Evolutionary conservation across 1,284 basidiomycete genomes (phyloP).

Genomic region (Apiotrichum domesticum): DNA sequence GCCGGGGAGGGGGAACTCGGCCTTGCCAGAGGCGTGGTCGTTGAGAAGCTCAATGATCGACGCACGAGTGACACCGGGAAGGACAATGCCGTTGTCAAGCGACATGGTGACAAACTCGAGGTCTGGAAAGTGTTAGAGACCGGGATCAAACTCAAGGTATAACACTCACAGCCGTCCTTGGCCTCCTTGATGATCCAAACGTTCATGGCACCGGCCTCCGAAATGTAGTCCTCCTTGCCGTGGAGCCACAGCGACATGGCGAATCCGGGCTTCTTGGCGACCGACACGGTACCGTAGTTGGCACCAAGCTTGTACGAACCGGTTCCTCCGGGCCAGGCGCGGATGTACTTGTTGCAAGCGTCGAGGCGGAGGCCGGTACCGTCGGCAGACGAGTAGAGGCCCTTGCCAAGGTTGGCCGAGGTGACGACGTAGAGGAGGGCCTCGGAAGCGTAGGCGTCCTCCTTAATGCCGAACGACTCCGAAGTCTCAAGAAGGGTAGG

Average conservation of each 20-base stretch:
- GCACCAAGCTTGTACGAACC: constrained; percentile 44
- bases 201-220: constrained; percentile 45
- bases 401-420: constrained; percentile 38
- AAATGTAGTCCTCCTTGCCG: constrained; percentile 38
- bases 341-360: constrained; percentile 39
- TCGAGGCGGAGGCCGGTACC: constrained; percentile 33
- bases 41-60: constrained; percentile 39
- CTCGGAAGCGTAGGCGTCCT: constrained; percentile 38
- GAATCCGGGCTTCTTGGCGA: constrained; percentile 42
- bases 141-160: no score
- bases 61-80: constrained; percentile 42
- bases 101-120: constrained; percentile 43
- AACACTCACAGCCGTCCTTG: constrained; percentile 30
- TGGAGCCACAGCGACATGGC: constrained; percentile 45
- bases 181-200: constrained; percentile 43
- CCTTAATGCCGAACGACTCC: constrained; percentile 43
- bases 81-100: constrained; percentile 42
- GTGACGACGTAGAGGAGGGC: constrained; percentile 42
- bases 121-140: no score
- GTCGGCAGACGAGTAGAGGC: constrained; percentile 33
- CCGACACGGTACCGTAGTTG: constrained; percentile 42
- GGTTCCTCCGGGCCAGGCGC: constrained; percentile 44
- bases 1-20: constrained; percentile 30
- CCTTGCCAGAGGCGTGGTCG: constrained; percentile 32
- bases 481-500: constrained; percentile 43